Evolutionary conservation across 2,329 filamentous ascomycete genomes (phyloP), one percentile per base, ranked within the genome.

Genomic region (Diaporthe sp.): DNA sequence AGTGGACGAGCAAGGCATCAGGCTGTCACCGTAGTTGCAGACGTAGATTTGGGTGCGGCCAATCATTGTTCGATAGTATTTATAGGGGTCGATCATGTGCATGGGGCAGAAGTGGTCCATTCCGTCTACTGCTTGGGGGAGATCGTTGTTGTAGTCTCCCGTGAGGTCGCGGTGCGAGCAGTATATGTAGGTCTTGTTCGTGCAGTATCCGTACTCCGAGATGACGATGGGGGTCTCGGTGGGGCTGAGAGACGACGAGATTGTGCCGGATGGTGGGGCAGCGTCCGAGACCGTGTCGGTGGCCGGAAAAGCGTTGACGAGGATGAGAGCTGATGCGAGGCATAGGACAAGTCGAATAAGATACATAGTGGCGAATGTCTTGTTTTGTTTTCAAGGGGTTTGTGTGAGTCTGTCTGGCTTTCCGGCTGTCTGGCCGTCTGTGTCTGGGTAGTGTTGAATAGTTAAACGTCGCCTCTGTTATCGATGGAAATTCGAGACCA

Each of bases 141-240:
- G 28, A 4, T 60, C 55, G 31, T 25, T 39, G 6, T 34, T 8
- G 13, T n/a, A 61, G 22, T 72, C 42, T 5, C 55, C 70, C 1
- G 37, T 51, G 1, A 72, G 70, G 12, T 60, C 28, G 55, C 22
- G 42, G 25, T 61, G 31, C 1, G 70, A 72, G 39, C 55, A 72
- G 44, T 49, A 60, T 12, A 72, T 39, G 34, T 49, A 72, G 31
- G 70, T 72, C 25, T 39, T 49, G 55, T 61, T 51, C 28, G n/a
- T 22, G 65, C 65, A 68, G 4, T 10, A 53, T 34, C 19, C 12
- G 22, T 4, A 1, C 46, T 53, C 22, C 9, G 65, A 28, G 46
- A 68, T 39, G 46, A 68, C 3, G 65, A 68, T 39, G 0, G 65
- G 46, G 34, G 46, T 68, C n/a, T 68, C 31, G 4, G 2, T n/a